These are phyloP conservation scores for Cordyceps militaris DNA, from an alignment of 2,329 filamentous ascomycete genomes.

Conservation along the genomic window DNA sequence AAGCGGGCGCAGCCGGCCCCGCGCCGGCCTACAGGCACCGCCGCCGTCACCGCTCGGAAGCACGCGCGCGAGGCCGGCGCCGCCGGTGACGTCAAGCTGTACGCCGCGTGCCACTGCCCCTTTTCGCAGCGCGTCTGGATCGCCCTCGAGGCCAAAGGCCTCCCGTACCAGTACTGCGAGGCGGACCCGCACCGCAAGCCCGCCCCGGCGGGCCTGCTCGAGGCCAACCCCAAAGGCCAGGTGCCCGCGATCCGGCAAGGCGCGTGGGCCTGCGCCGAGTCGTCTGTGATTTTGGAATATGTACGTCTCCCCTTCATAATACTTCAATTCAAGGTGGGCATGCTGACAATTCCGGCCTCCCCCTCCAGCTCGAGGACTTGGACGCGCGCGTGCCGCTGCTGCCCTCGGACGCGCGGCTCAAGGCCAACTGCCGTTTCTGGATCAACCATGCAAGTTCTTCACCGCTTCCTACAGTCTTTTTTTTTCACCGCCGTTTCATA, in stretches of 20 bases:
- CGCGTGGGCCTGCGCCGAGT: conserved; percentile 78
- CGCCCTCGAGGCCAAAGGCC: conserved; percentile 69
- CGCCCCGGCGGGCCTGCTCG: conserved; percentile 47
- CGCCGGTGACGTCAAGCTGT: conserved; percentile 67
- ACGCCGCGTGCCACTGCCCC: conserved; percentile 77
- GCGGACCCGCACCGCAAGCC: conserved; percentile 68
- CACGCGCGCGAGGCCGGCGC: conserved; percentile 58
- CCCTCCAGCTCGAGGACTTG: conserved; percentile 66
- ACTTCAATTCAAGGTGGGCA: neutral
- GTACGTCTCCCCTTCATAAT: conserved; percentile 35
- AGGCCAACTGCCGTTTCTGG: conserved; percentile 73
- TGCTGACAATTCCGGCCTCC: neutral
- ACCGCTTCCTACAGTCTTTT: neutral
- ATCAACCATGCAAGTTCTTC: conserved; percentile 58
- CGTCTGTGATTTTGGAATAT: conserved; percentile 78
- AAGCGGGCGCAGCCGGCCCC: conserved; percentile 62
- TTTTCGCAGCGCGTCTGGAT: conserved; percentile 90
- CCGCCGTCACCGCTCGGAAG: conserved; percentile 60
- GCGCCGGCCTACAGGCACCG: conserved; percentile 65
- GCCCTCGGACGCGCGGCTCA: conserved; percentile 56
- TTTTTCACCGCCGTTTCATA: neutral
- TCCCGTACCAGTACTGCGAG: conserved; percentile 81
- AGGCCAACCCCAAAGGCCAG: conserved; percentile 67
- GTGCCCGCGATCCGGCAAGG: conserved; percentile 73
- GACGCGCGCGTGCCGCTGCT: conserved; percentile 53